These are phyloP conservation scores for Penicillium riverlandense DNA, from an alignment of 495 filamentous ascomycete genomes.

Conservation along the genomic window DNA sequence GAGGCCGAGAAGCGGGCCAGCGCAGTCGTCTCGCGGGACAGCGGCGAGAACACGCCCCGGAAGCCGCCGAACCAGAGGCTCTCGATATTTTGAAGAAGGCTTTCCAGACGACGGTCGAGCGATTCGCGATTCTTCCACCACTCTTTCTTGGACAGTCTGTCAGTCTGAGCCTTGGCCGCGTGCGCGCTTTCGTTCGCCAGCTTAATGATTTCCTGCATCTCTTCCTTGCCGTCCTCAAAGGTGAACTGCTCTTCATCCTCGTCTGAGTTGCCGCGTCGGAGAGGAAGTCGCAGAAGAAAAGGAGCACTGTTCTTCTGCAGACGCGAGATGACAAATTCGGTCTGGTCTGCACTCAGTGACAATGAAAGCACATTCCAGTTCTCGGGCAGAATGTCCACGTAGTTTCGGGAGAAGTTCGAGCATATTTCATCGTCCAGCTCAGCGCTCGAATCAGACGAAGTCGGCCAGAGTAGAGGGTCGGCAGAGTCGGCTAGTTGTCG, in stretches of 20 bases:
- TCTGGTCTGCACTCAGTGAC: slow-evolving; percentile 66
- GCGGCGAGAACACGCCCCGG: slow-evolving; percentile 77
- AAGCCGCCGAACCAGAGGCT: slow-evolving; percentile 94
- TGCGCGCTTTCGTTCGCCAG: slow-evolving; percentile 76
- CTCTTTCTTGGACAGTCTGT: slow-evolving; percentile 56
- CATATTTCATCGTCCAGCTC: slow-evolving; percentile 20
- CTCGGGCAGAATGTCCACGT: slow-evolving; percentile 61
- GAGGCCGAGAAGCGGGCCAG: slow-evolving; percentile 65
- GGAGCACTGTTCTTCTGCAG: slow-evolving; percentile 66
- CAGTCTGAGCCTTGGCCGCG: slow-evolving; percentile 52
- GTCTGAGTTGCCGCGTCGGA: slow-evolving; percentile 72
- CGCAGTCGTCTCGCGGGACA: slow-evolving; percentile 49
- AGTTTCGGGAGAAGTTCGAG: slow-evolving; percentile 29
- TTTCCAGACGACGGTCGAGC: slow-evolving; percentile 68
- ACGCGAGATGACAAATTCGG: slow-evolving; percentile 77
- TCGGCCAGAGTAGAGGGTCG: slow-evolving; percentile 37
- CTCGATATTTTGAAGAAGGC: slow-evolving; percentile 78
- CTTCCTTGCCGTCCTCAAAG: slow-evolving; percentile 67
- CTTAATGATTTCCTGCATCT: slow-evolving; percentile 75
- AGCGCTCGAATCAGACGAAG: slow-evolving; percentile 6
- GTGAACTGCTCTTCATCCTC: slow-evolving; percentile 79
- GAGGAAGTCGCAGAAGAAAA: slow-evolving; percentile 77
- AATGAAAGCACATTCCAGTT: slow-evolving; percentile 83
- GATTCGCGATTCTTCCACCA: slow-evolving; percentile 87
- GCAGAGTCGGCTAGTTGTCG: slow-evolving; percentile 32